Base-by-base conservation (phyloP, 768 basidiomycete species). In the Coprinellus micaceus region DNA sequence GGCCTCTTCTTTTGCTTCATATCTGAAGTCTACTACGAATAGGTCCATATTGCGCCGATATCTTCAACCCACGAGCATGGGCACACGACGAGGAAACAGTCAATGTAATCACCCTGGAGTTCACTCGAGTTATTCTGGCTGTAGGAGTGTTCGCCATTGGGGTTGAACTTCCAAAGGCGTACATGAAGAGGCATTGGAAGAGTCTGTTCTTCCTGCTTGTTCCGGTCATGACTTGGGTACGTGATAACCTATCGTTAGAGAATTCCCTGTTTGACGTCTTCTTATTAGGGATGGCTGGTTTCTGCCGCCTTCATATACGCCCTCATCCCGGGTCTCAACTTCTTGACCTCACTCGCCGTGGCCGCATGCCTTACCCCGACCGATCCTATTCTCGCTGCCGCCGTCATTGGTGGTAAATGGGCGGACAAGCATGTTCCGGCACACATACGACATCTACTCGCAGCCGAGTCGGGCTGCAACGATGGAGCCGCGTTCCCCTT, bases 81-180 rank as follows among this genome's bases (percentile, higher is more conserved):
- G 84, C 73, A 4, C 12, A 45, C 47, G 61, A 75, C 51, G 75
- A 76, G 3, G 74, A 79, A 29, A 64, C 66, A 1, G 74, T 79
- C 11, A 91, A 98, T 71, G 72, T 75, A 22, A 90, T 99, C 57
- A 95, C 93, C 1, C 80, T 99, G 57, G 97, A 99, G 71, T 80
- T 88, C 64, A 94, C 92, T 9, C 82, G 97, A 15, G 86, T 98
- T 55, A 89, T 98, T 44, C 83, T 99, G 29, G 97, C 96, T 15
- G 89, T 98, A 53, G 94, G 94, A 19, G 96, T 99, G 0, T 99
- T 99, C 68, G 96, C 96, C 7, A 92, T 99, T 53, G 97, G 97
- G 15, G 97, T 98, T 22, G 97, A 99, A 67, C 77, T 98, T 67
- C 97, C 97, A 22, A 94, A 94, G 74, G 91, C 91, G 3, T 99